A percentile compares a stretch with the other conserved stretches of the same genome.
Evolutionary conservation across 1,284 basidiomycete genomes (phyloP).

Genomic region (Apiotrichum mycotoxinovorans): DNA sequence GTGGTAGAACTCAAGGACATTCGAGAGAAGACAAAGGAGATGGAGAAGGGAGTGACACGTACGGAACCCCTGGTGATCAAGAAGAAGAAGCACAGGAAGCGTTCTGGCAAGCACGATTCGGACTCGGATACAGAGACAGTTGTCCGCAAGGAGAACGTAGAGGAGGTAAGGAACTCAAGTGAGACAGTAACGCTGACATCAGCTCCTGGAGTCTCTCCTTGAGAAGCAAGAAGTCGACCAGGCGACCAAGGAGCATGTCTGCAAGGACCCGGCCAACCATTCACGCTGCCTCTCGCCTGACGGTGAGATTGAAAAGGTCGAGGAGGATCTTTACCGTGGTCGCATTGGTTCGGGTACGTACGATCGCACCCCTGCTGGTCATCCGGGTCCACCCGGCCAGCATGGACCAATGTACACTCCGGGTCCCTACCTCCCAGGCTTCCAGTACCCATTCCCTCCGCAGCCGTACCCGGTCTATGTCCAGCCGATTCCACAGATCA

Average conservation of each 20-base stretch:
- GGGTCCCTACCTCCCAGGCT: not conserved
- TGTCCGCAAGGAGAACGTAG: not conserved
- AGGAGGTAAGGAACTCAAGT: not conserved
- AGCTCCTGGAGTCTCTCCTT: not conserved
- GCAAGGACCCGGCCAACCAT: not conserved
- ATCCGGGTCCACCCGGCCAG: not conserved
- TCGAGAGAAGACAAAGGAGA: not conserved
- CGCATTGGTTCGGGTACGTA: not conserved
- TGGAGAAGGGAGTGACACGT: not conserved
- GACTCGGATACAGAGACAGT: not conserved
- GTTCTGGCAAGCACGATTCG: not conserved
- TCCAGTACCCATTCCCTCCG: not conserved
- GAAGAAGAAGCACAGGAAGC: constrained; percentile 9
- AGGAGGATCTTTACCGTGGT: not conserved
- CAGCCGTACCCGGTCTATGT: not conserved
- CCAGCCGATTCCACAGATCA: not conserved
- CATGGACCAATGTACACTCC: not conserved
- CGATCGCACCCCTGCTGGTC: not conserved
- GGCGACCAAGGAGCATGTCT: constrained; percentile 1
- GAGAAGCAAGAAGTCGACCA: constrained; percentile 2
- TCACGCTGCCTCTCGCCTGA: not conserved
- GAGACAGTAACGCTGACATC: not conserved
- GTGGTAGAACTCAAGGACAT: constrained; percentile 45
- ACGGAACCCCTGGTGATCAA: constrained; percentile 14
- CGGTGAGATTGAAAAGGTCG: not conserved